Evolutionary conservation across 2,329 filamentous ascomycete genomes (phyloP).

Genomic region (Huntiella savannae): DNA sequence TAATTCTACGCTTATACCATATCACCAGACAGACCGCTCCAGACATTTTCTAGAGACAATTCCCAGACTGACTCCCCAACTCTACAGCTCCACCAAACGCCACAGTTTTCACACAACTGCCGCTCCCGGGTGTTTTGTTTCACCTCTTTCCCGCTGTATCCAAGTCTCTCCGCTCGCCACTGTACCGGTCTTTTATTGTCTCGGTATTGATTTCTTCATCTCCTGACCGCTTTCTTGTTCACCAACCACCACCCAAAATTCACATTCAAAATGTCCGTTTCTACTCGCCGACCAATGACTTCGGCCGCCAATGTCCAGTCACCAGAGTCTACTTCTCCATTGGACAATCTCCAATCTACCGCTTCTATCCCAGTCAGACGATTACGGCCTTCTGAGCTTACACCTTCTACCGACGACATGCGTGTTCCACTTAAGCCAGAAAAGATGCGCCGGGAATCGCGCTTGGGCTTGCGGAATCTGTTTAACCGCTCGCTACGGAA

Average conservation of each 20-base stretch:
- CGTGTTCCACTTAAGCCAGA: constrained; percentile 25
- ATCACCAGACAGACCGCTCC: neutral
- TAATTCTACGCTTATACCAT: neutral
- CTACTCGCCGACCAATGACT: neutral
- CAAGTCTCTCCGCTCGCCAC: no score
- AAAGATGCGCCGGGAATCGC: constrained; percentile 31
- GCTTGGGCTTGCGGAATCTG: constrained; percentile 30
- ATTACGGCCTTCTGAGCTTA: constrained; percentile 10
- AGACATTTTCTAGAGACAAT: no score
- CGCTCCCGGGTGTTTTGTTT: no score
- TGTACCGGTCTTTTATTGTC: no score
- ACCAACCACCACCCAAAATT: neutral
- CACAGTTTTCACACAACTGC: no score
- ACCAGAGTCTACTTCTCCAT: neutral
- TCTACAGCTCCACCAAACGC: no score
- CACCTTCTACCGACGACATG: constrained; percentile 15
- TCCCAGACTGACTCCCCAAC: no score
- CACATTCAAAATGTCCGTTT: neutral
- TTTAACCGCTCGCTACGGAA: constrained; percentile 23
- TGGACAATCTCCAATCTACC: constrained; percentile 4
- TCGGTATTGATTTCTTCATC: no score
- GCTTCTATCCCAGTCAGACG: constrained; percentile 6
- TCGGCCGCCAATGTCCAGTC: neutral
- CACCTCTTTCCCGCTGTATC: no score
- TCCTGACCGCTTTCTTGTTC: no score